Conservation (phyloP, 176 grass and related monocot genomes). For the Paspalum vaginatum region DNA sequence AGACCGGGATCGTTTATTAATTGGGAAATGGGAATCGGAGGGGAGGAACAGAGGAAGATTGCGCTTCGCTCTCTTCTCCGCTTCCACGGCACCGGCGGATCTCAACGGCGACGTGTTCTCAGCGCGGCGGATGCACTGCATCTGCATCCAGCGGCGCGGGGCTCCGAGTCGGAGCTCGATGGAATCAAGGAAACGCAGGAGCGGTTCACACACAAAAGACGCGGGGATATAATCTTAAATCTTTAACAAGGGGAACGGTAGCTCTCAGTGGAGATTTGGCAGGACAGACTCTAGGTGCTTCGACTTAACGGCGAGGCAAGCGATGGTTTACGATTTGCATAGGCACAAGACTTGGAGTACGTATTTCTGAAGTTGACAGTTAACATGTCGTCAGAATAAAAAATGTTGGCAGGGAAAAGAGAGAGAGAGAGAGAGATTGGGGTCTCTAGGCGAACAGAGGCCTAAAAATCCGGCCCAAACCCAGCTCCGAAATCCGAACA, state of each 20-base stretch:
- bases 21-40: slow-evolving; percentile 1
- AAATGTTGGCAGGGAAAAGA: not conserved
- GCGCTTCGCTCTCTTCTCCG: slow-evolving; percentile 21
- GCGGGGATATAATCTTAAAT: no score
- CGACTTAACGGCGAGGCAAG: slow-evolving; percentile 2
- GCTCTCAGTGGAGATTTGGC: slow-evolving; percentile 26
- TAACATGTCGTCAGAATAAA: not conserved
- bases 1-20: no score
- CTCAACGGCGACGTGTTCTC: slow-evolving; percentile 7
- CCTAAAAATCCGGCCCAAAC: not conserved
- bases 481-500: not conserved
- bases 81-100: slow-evolving; percentile 34
- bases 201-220: slow-evolving; percentile 31
- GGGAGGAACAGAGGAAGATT: slow-evolving; percentile 12
- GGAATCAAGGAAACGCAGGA: slow-evolving; percentile 29
- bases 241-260: not conserved
- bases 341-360: not conserved
- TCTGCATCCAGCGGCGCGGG: not conserved
- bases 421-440: no score
- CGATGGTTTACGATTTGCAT: not conserved
- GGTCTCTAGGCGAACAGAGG: not conserved
- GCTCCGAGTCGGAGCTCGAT: not conserved
- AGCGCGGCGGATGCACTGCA: not conserved
- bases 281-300: not conserved
- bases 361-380: slow-evolving; percentile 22